These are phyloP conservation scores for Boechera divaricarpa DNA, from an alignment of 345 rosid genomes.

Conservation along the genomic window DNA sequence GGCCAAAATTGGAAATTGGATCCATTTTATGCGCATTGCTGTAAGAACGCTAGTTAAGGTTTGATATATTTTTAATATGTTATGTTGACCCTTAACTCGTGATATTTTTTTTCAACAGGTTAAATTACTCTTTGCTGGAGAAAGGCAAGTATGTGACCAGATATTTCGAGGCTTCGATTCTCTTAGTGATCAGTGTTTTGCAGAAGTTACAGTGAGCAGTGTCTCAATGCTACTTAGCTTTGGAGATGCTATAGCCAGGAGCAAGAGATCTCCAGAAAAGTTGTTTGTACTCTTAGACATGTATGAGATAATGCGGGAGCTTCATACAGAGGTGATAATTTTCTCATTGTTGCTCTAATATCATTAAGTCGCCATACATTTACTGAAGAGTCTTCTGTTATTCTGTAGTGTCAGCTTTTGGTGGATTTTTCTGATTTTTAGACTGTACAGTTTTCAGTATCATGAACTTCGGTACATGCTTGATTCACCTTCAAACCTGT, in stretches of 20 bases:
- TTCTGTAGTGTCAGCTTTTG: constrained; percentile 20
- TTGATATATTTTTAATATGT: constrained; percentile 13
- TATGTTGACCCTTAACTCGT: constrained; percentile 21
- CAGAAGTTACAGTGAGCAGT: constrained; percentile 79
- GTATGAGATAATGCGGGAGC: constrained; percentile 98
- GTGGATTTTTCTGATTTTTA: constrained; percentile 1
- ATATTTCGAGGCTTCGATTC: constrained; percentile 88
- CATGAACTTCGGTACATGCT: background rate
- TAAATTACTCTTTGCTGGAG: constrained; percentile 92
- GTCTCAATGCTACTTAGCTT: constrained; percentile 96
- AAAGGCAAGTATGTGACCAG: constrained; percentile 90
- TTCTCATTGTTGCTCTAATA: constrained; percentile 9
- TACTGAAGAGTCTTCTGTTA: constrained; percentile 5
- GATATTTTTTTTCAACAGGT: constrained; percentile 58
- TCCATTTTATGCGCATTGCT: constrained; percentile 98
- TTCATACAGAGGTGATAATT: constrained; percentile 84
- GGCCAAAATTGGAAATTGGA: constrained; percentile 98
- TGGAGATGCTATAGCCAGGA: constrained; percentile 96
- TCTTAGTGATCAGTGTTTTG: constrained; percentile 90
- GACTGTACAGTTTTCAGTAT: constrained; percentile 15
- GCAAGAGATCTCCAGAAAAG: constrained; percentile 99
- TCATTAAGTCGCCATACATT: constrained; percentile 18
- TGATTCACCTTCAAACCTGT: constrained; percentile 17
- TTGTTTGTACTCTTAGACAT: constrained; percentile 96
- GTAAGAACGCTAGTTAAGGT: constrained; percentile 54